Percentiles rank a stretch among this genome's conserved stretches.
phyloP scores from a whole-genome alignment of 2,329 filamentous ascomycete genomes.

The Diaporthe citriasiana region DNA sequence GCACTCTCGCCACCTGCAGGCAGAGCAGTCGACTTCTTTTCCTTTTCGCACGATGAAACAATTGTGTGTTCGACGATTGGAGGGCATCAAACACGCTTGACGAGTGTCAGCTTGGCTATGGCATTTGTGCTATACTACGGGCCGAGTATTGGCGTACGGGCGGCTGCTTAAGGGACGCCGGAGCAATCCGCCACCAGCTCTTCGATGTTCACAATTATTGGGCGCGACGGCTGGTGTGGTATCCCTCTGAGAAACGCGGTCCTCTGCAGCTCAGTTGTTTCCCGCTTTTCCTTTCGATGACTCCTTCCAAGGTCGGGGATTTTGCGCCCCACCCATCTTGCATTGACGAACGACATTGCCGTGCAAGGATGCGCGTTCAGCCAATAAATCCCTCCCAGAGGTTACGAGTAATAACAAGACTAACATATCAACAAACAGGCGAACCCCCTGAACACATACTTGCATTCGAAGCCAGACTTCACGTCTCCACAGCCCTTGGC shows the following conservation, averaged over 20 bases:
- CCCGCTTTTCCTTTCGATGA: conserved; percentile 23
- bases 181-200: conserved; percentile 12
- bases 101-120: conserved; percentile 39
- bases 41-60: conserved; percentile 1
- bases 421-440: conserved; percentile 73
- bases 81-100: conserved; percentile 25
- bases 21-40: background rate
- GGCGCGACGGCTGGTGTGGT: conserved; percentile 18
- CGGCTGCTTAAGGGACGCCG: background rate
- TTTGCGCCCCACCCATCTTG: conserved; percentile 44
- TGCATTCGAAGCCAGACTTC: conserved; percentile 91
- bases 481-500: conserved; percentile 94
- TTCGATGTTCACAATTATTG: background rate
- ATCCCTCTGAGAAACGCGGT: conserved; percentile 9
- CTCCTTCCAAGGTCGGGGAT: conserved; percentile 39
- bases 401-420: conserved; percentile 55
- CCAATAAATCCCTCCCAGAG: conserved; percentile 47
- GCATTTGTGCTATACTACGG: conserved; percentile 13
- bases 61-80: conserved; percentile 7
- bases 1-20: background rate
- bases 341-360: conserved; percentile 53
- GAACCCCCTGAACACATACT: conserved; percentile 96
- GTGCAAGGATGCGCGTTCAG: conserved; percentile 53
- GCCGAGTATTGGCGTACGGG: background rate
- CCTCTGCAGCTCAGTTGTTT: conserved; percentile 8